A percentile compares a stretch with the other conserved stretches of the same genome.
Conservation (phyloP, 2,329 filamentous ascomycete species). For the Aciculosporium take region DNA sequence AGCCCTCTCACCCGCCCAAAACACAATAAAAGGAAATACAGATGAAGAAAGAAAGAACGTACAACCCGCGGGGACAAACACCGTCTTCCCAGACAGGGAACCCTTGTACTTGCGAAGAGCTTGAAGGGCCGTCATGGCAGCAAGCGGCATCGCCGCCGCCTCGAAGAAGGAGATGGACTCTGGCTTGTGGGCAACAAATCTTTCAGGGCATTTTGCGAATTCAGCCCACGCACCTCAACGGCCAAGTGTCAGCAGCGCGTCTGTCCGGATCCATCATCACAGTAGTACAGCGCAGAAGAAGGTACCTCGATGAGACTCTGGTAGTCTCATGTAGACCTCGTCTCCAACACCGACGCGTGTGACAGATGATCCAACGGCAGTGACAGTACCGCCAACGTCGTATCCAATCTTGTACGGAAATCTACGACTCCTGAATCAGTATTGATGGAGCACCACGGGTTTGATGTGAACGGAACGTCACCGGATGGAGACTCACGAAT, state of each 20-base stretch:
- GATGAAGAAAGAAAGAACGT: constrained; percentile 3
- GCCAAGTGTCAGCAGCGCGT: not conserved
- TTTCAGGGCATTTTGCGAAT: constrained; percentile 19
- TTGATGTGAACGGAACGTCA: too few species aligned
- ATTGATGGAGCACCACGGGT: not conserved
- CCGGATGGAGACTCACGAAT: constrained; percentile 13
- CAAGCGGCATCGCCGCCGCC: constrained; percentile 29
- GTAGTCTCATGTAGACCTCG: constrained; percentile 12
- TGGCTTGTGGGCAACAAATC: constrained; percentile 25
- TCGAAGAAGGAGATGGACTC: constrained; percentile 24
- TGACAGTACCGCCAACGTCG: constrained; percentile 25
- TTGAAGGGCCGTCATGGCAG: constrained; percentile 26
- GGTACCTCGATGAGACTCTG: constrained; percentile 11
- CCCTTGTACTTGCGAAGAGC: constrained; percentile 22
- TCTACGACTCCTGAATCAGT: constrained; percentile 4
- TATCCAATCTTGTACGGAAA: constrained; percentile 30
- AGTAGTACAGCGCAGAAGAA: not conserved
- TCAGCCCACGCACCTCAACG: constrained; percentile 22
- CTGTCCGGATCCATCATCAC: not conserved
- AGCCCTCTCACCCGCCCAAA: too few species aligned
- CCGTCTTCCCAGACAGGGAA: constrained; percentile 22
- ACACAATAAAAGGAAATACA: too few species aligned
- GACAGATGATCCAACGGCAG: constrained; percentile 19
- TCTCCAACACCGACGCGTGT: constrained; percentile 18
- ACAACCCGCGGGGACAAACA: constrained; percentile 14